These are phyloP conservation scores for Picea glauca DNA, from an alignment of 75 land plant species.

Conservation along the genomic window DNA sequence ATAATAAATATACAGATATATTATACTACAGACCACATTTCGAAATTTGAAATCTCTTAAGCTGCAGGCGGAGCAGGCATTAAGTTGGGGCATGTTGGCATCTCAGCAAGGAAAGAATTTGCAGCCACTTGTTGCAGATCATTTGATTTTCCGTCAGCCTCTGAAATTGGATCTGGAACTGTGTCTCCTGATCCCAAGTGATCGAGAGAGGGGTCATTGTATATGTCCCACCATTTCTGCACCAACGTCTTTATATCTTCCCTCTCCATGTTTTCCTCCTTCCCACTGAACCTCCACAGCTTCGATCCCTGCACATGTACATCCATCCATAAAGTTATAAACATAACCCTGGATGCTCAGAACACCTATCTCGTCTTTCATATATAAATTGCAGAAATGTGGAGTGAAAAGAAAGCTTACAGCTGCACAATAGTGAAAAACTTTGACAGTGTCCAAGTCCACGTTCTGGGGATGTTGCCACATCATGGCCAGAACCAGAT, in stretches of 20 bases:
- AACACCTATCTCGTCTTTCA: too few relatives aligned
- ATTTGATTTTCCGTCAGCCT: neutral
- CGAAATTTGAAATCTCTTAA: neutral
- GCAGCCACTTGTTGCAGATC: neutral
- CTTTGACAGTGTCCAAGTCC: neutral
- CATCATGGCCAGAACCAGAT: too few relatives aligned
- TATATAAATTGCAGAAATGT: neutral
- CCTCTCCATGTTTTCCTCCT: slow-evolving; percentile 56
- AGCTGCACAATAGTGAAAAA: slow-evolving; percentile 2
- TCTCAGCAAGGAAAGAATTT: neutral
- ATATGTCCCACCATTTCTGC: slow-evolving; percentile 54
- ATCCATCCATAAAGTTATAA: too few relatives aligned
- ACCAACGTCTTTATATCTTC: slow-evolving; percentile 51
- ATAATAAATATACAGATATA: too few relatives aligned
- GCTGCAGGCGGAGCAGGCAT: neutral
- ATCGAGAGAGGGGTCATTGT: slow-evolving; percentile 42
- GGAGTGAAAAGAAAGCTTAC: neutral
- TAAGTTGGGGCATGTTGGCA: neutral
- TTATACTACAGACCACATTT: too few relatives aligned
- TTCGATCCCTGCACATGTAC: slow-evolving; percentile 37
- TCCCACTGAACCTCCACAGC: slow-evolving; percentile 57
- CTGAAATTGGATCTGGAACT: neutral
- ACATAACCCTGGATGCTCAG: too few relatives aligned
- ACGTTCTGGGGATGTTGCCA: neutral
- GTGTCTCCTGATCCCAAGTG: slow-evolving; percentile 17